A percentile compares a stretch with the other conserved stretches of the same genome.
phyloP scores from a whole-genome alignment of 371 early-diverging fungal species.

The Synchytrium microbalum region DNA sequence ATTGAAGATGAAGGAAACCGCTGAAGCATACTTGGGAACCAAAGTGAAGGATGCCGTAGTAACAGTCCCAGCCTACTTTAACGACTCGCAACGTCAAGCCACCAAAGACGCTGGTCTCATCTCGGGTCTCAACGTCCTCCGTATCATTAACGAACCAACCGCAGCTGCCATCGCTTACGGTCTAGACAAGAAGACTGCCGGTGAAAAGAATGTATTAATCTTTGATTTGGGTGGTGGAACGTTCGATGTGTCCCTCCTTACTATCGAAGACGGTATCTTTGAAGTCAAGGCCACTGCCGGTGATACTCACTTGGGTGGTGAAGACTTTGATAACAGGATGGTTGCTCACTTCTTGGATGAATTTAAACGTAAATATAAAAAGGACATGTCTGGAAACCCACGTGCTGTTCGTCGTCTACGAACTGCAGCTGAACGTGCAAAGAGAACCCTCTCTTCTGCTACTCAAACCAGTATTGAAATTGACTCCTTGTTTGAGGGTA shows the following conservation, averaged over 20 bases:
- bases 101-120: constrained; percentile 97
- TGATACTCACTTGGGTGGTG: constrained; percentile 98
- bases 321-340: constrained; percentile 94
- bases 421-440: constrained; percentile 91
- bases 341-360: constrained; percentile 64
- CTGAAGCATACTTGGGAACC: constrained; percentile 91
- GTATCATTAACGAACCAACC: constrained; percentile 98
- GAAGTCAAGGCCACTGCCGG: constrained; percentile 95
- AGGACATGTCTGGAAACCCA: constrained; percentile 79
- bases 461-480: constrained; percentile 65
- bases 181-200: constrained; percentile 75
- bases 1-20: constrained; percentile 94
- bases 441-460: constrained; percentile 70
- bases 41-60: constrained; percentile 88
- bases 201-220: constrained; percentile 85
- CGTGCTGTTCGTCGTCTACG: constrained; percentile 91
- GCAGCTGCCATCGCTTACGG: constrained; percentile 98
- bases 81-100: constrained; percentile 97
- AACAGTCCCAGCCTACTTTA: constrained; percentile 97
- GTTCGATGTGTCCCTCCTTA: constrained; percentile 93
- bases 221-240: constrained; percentile 98
- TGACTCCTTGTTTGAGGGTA: constrained; percentile 41
- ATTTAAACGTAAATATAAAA: constrained; percentile 89
- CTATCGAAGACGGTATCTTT: constrained; percentile 90
- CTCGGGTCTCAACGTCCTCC: constrained; percentile 90